Evolutionary conservation across 805 yeast genomes (phyloP), one percentile per base, ranked within the genome.

Genomic region (Barnettozyma vustinii): DNA sequence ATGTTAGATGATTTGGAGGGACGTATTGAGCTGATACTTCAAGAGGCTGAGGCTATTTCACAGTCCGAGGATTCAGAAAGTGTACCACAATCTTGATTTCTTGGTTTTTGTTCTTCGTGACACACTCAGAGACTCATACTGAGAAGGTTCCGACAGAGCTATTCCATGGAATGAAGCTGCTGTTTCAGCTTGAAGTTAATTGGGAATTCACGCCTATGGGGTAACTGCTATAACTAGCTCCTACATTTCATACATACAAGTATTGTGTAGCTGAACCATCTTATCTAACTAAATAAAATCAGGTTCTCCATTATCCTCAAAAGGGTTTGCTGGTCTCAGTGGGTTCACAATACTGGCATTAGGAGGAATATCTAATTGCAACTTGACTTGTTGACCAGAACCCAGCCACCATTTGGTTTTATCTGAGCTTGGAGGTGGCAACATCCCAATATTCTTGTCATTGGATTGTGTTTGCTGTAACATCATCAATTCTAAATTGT

Each of bases 341-440:
- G 96, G 96, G 59, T 94, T 94, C 40, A 91, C 70, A 26, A 80
- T 69, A 7, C 35, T 26, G 55, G 67, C 70, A 10, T 63, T 61
- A 3, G 64, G 50, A 40, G 70, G 69, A 7, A 67, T 58, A 44
- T 67, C 66, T 18, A 86, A 72, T 9, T 63, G 62, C 2, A 92
- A 84, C 60, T 84, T 88, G 3, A 50, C 63, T 2, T 53, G 51
- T 50, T 76, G 74, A 0, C 94, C 92, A 10, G 83, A 83, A 13
- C 84, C 83, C 16, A 88, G 73, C 99, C 99, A 94, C 99, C 99
- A 94, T 64, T 88, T 87, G 20, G 75, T 70, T 13, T 72, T 66
- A 48, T 87, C 96, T 0, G 94, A 79, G 50, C 96, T 84, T 15
- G 99, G 99, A 1, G 96, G 87, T 5, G 97, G 97, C 46, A 91